Conservation (phyloP, 2,329 filamentous ascomycete species). For the Didymella pomorum region DNA sequence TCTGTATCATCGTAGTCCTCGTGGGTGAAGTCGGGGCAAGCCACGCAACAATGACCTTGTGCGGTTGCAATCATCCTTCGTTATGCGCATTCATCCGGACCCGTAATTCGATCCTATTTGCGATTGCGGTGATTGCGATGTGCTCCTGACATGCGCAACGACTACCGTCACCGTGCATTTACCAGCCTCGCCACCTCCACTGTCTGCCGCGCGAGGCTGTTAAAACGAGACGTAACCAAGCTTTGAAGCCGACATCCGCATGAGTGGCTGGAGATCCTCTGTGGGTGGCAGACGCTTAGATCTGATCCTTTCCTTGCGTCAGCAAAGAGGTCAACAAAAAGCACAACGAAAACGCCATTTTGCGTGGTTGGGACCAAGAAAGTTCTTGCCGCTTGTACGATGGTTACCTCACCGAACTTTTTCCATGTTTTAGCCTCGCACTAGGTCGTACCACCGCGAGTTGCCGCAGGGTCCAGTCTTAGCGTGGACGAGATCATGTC, state of each 20-base stretch:
- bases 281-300: slow-evolving; percentile 1
- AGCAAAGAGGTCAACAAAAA: slow-evolving; percentile 8
- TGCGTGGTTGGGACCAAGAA: slow-evolving; percentile 11
- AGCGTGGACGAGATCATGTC: slow-evolving; percentile 5
- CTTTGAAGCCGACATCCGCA: slow-evolving; percentile 11
- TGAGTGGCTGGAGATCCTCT: slow-evolving; percentile 19
- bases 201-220: slow-evolving; percentile 14
- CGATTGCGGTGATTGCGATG: slow-evolving; percentile 29
- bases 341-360: slow-evolving; percentile 26
- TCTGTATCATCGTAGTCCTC: slow-evolving; percentile 5
- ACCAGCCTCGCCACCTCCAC: slow-evolving; percentile 15
- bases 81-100: slow-evolving; percentile 22
- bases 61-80: slow-evolving; percentile 13
- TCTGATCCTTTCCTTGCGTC: slow-evolving; percentile 8
- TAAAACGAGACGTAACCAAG: slow-evolving; percentile 15
- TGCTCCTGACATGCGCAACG: slow-evolving; percentile 22
- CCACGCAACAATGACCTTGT: slow-evolving; percentile 7
- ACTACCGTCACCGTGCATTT: slow-evolving; percentile 22
- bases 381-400: slow-evolving; percentile 16
- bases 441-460: slow-evolving; percentile 15
- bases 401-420: slow-evolving; percentile 21
- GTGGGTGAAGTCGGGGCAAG: neutral
- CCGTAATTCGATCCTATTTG: slow-evolving; percentile 18
- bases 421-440: slow-evolving; percentile 15
- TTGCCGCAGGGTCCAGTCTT: slow-evolving; percentile 9